Percentiles rank a stretch among this genome's conserved stretches.
Evolutionary conservation across 306 rosid genomes (phyloP).

Genomic region (cucumber (Cucumis sativus)): Cucumber_9930_V3 NC_026660.2:11199001-11199500

Average conservation of each 20-base stretch:
- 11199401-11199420: background rate
- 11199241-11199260: constrained; percentile 17
- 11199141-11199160: constrained; percentile 49
- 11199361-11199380: constrained; percentile 91
- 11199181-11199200: constrained; percentile 62
- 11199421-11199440: too few species aligned
- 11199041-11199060: constrained; percentile 65
- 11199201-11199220: constrained; percentile 40
- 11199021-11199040: constrained; percentile 43
- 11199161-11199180: constrained; percentile 58
- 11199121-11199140: background rate
- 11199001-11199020: constrained; percentile 50
- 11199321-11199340: constrained; percentile 38
- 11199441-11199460: background rate
- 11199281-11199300: constrained; percentile 37
- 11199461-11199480: constrained; percentile 39
- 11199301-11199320: constrained; percentile 61
- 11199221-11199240: constrained; percentile 33
- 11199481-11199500: constrained; percentile 82
- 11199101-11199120: background rate
- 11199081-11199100: background rate
- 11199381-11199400: constrained; percentile 41
- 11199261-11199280: constrained; percentile 37
- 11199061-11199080: constrained; percentile 13
- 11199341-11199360: constrained; percentile 82